These are phyloP conservation scores for Neolentinus lepideus DNA, from an alignment of 1,284 basidiomycete species.

Conservation along the genomic window DNA sequence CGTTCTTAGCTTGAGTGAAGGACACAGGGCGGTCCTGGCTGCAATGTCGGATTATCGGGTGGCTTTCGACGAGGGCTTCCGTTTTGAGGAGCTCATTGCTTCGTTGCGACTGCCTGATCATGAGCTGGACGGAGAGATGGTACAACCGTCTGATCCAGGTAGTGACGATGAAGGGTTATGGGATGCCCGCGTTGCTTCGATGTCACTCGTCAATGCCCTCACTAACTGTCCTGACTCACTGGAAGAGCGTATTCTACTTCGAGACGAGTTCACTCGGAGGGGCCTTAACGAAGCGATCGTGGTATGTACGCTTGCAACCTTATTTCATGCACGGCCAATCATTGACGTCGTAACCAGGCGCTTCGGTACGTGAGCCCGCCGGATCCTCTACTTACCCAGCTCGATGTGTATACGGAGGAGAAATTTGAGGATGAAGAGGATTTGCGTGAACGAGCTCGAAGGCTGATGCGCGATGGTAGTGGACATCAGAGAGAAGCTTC, in stretches of 20 bases:
- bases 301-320: slow-evolving; percentile 36
- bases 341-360: slow-evolving; percentile 33
- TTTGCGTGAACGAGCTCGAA: slow-evolving; percentile 55
- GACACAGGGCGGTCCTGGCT: slow-evolving; percentile 67
- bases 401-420: slow-evolving; percentile 81
- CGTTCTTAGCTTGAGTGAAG: slow-evolving; percentile 64
- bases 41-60: slow-evolving; percentile 78
- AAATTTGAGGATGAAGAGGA: slow-evolving; percentile 87
- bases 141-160: slow-evolving; percentile 19
- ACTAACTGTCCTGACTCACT: slow-evolving; percentile 71
- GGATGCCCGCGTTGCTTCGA: slow-evolving; percentile 74
- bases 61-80: slow-evolving; percentile 66
- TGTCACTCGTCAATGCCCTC: slow-evolving; percentile 79
- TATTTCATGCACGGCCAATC: background rate
- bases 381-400: slow-evolving; percentile 64
- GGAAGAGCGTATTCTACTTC: slow-evolving; percentile 70
- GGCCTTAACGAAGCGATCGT: slow-evolving; percentile 81
- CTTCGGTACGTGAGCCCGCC: slow-evolving; percentile 74
- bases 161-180: slow-evolving; percentile 48
- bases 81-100: slow-evolving; percentile 73
- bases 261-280: slow-evolving; percentile 76
- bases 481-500: slow-evolving; percentile 31
- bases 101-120: slow-evolving; percentile 52
- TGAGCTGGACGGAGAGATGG: slow-evolving; percentile 29
- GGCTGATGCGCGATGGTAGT: slow-evolving; percentile 29